These are phyloP conservation scores for Ganoderma meredithae DNA, from an alignment of 1,284 basidiomycete genomes.

Conservation along the genomic window DNA sequence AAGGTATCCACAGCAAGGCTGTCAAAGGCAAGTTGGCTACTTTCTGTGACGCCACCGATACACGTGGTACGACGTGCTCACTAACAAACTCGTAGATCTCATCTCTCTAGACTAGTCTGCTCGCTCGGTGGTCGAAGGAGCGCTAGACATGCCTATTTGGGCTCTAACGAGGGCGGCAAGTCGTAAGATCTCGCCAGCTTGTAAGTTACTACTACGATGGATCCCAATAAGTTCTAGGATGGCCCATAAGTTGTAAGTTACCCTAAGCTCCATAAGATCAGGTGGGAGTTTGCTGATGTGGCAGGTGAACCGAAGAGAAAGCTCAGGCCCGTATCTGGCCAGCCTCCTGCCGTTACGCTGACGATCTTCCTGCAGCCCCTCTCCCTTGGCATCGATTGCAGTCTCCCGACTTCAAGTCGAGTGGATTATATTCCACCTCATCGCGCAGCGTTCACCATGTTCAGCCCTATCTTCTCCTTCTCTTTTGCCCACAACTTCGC, in stretches of 20 bases:
- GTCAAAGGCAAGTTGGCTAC: conserved; percentile 32
- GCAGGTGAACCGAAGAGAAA: neutral
- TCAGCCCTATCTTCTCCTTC: neutral
- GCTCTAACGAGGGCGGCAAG: too few species aligned
- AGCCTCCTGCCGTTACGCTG: neutral
- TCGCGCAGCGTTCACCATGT: neutral
- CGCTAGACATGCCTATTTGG: too few species aligned
- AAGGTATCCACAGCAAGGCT: conserved; percentile 11
- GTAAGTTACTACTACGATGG: too few species aligned
- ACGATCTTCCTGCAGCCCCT: neutral
- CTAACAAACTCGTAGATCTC: conserved; percentile 42
- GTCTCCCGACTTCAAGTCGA: neutral
- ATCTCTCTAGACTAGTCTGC: conserved; percentile 59
- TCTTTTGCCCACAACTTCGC: neutral
- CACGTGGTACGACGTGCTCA: neutral
- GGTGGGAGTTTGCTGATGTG: too few species aligned
- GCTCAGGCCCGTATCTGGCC: neutral
- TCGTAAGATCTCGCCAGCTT: too few species aligned
- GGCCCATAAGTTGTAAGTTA: too few species aligned
- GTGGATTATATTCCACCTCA: neutral
- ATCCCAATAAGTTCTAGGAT: too few species aligned
- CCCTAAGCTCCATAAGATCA: too few species aligned
- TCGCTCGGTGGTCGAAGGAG: too few species aligned
- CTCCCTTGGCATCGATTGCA: neutral
- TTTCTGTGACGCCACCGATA: conserved; percentile 9